These are phyloP conservation scores for Diplotaxis tenuifolia DNA, from an alignment of 345 rosid genomes.

Conservation along the genomic window DNA sequence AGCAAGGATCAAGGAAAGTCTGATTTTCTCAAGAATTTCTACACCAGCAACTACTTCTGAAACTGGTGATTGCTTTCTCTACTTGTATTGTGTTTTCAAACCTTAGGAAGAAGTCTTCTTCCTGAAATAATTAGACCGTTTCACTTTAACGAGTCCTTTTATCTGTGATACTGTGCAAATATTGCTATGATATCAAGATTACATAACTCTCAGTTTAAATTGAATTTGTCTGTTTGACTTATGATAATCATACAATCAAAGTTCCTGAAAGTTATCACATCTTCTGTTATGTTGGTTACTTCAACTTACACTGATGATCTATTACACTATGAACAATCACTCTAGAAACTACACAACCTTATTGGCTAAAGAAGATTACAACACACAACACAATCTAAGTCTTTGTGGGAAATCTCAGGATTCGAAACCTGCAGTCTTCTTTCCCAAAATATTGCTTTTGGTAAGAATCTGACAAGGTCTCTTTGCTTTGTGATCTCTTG, in stretches of 20 bases:
- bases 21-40: constrained; percentile 82
- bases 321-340: constrained; percentile 35
- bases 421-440: constrained; percentile 22
- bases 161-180: constrained; percentile 3
- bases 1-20: constrained; percentile 70
- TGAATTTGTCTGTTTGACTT: constrained; percentile 13
- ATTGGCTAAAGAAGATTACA: constrained; percentile 33
- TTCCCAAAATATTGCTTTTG: constrained; percentile 28
- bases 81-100: constrained; percentile 22
- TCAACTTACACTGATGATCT: constrained; percentile 23
- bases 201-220: constrained; percentile 14
- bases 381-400: constrained; percentile 30
- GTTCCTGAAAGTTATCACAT: constrained; percentile 20
- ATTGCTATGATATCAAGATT: constrained; percentile 13
- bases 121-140: constrained; percentile 25
- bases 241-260: constrained; percentile 8
- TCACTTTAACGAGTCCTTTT: constrained; percentile 20
- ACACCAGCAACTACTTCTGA: constrained; percentile 83
- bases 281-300: constrained; percentile 27
- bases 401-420: no score
- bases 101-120: constrained; percentile 27
- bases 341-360: constrained; percentile 28
- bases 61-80: constrained; percentile 31
- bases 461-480: constrained; percentile 19
- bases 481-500: constrained; percentile 25